These are phyloP conservation scores for Backusella liffmaniae DNA, from an alignment of 192 early-diverging fungal genomes.

Conservation along the genomic window DNA sequence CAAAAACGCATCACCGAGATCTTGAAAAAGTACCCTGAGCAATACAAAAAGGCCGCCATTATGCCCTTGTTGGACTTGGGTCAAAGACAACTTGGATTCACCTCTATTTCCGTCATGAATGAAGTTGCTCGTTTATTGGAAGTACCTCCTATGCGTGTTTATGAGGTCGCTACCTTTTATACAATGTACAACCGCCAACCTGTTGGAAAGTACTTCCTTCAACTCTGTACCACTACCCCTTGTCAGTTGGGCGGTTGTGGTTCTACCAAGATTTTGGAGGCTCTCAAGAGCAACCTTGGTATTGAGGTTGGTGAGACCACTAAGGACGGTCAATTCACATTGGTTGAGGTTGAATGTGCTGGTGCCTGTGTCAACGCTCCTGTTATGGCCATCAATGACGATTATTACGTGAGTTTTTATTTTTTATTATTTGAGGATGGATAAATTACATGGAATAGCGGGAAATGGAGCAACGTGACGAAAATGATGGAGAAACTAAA, in stretches of 20 bases:
- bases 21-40: slow-evolving; percentile 91
- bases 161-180: slow-evolving; percentile 99
- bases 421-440: not conserved
- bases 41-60: slow-evolving; percentile 98
- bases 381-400: slow-evolving; percentile 96
- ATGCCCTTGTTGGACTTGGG: slow-evolving; percentile 94
- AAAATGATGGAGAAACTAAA: not conserved
- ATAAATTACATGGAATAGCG: not conserved
- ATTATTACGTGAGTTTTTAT: slow-evolving; percentile 77
- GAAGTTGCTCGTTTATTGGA: slow-evolving; percentile 91
- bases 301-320: slow-evolving; percentile 96
- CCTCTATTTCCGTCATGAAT: slow-evolving; percentile 95
- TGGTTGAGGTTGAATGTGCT: slow-evolving; percentile 99
- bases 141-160: slow-evolving; percentile 98
- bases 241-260: slow-evolving; percentile 98
- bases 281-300: slow-evolving; percentile 82
- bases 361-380: slow-evolving; percentile 98
- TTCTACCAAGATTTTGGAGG: slow-evolving; percentile 84
- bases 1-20: slow-evolving; percentile 79
- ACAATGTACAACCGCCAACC: slow-evolving; percentile 99
- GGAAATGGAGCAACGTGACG: not conserved
- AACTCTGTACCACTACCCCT: slow-evolving; percentile 98
- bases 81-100: slow-evolving; percentile 95
- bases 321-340: slow-evolving; percentile 88
- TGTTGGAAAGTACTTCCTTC: slow-evolving; percentile 99